These are phyloP conservation scores for Fragosphaeria purpurea DNA, from an alignment of 2,329 filamentous ascomycete genomes.

Conservation along the genomic window DNA sequence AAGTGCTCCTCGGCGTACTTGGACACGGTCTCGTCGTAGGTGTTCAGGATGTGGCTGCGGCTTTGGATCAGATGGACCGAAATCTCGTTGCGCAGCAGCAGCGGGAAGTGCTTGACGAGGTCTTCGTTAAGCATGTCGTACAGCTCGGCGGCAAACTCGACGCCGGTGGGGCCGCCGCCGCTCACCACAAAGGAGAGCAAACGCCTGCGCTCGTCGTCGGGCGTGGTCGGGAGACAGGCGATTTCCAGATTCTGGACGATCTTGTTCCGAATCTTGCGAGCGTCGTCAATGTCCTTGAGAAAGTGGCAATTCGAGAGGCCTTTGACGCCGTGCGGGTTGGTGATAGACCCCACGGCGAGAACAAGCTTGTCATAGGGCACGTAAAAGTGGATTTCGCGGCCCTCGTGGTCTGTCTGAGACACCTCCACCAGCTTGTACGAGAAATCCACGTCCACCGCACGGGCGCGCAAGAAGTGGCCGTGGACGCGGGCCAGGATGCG, in stretches of 20 bases:
- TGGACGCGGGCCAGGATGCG: slow-evolving; percentile 67
- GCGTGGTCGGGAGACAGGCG: slow-evolving; percentile 85
- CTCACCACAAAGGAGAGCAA: slow-evolving; percentile 93
- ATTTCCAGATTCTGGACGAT: slow-evolving; percentile 83
- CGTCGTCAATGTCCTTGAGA: slow-evolving; percentile 90
- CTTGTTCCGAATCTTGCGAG: slow-evolving; percentile 76
- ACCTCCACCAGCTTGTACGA: slow-evolving; percentile 85
- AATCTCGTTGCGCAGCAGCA: slow-evolving; percentile 89
- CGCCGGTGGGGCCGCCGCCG: slow-evolving; percentile 89
- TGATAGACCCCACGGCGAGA: slow-evolving; percentile 80
- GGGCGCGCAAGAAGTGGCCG: slow-evolving; percentile 84
- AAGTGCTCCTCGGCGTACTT: slow-evolving; percentile 88
- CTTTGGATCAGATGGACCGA: slow-evolving; percentile 97
- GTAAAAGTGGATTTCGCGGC: slow-evolving; percentile 75
- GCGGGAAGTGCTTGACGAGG: slow-evolving; percentile 71
- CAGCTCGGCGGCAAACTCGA: slow-evolving; percentile 94
- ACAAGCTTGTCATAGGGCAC: slow-evolving; percentile 96
- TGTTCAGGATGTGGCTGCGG: slow-evolving; percentile 90
- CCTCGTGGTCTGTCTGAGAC: slow-evolving; percentile 58
- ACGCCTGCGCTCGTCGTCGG: slow-evolving; percentile 75
- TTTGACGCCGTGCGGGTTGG: slow-evolving; percentile 92
- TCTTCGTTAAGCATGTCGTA: slow-evolving; percentile 97
- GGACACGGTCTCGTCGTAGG: slow-evolving; percentile 90
- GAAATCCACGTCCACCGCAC: slow-evolving; percentile 83
- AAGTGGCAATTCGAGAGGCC: slow-evolving; percentile 91